Conservation (phyloP, 352 stramenopile genomes). For the Phytophthora uliginosa region DNA sequence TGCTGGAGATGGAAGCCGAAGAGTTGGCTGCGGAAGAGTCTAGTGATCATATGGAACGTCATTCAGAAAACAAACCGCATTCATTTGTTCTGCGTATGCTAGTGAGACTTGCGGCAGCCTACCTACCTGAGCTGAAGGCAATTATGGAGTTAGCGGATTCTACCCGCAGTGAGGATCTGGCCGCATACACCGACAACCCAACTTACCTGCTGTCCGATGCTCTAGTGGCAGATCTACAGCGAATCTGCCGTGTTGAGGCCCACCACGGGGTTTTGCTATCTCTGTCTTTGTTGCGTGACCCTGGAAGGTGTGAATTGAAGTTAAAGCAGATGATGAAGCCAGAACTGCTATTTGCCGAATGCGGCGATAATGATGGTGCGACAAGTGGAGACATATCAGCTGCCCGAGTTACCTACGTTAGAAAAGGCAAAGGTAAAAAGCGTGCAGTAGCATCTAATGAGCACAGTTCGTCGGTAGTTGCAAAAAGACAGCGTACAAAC, state of each 20-base stretch:
- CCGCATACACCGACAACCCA: conserved; percentile 32
- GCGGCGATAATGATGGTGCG: background rate
- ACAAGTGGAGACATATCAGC: background rate
- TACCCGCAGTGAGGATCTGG: conserved; percentile 23
- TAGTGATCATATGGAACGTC: background rate
- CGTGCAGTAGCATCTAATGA: conserved; percentile 8
- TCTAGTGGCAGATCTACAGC: conserved; percentile 55
- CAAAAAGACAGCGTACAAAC: conserved; percentile 23
- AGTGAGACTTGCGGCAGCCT: conserved; percentile 39
- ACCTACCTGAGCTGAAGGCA: conserved; percentile 40
- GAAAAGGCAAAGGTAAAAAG: conserved; percentile 40
- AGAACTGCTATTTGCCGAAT: conserved; percentile 50
- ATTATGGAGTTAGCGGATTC: conserved; percentile 29
- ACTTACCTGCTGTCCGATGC: conserved; percentile 42
- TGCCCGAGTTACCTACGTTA: background rate
- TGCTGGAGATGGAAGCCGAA: conserved; percentile 58
- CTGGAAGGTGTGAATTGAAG: conserved; percentile 47
- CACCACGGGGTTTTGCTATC: conserved; percentile 75
- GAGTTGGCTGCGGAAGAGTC: background rate
- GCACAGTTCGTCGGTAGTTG: background rate
- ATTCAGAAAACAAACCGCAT: background rate
- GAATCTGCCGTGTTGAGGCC: conserved; percentile 50
- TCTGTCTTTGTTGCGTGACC: conserved; percentile 55
- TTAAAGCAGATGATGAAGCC: conserved; percentile 59
- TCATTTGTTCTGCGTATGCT: conserved; percentile 53